Conservation (phyloP, 306 rosid genomes). For the Lagenaria siceraria region DNA sequence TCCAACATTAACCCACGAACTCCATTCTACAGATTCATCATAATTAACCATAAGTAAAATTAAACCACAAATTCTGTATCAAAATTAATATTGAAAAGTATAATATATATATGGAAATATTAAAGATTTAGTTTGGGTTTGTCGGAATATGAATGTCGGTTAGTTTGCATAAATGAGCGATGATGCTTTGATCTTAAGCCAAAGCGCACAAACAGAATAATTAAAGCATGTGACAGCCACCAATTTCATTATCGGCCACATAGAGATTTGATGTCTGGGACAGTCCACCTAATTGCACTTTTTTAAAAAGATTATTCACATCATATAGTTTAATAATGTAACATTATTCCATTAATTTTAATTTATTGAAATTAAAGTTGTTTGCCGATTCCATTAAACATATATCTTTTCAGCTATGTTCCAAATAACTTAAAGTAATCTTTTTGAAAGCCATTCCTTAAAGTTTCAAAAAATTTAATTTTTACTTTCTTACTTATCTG, state of each 20-base stretch:
- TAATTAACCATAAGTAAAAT: background rate
- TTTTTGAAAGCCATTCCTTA: background rate
- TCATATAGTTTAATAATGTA: background rate
- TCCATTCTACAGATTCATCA: conserved; percentile 42
- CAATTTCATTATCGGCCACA: background rate
- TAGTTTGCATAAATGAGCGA: background rate
- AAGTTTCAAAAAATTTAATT: background rate
- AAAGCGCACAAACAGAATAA: background rate
- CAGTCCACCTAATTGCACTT: background rate
- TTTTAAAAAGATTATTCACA: background rate
- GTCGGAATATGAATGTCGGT: background rate
- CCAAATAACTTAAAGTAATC: background rate
- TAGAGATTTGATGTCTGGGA: background rate
- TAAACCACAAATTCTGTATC: background rate
- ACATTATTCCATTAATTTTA: background rate
- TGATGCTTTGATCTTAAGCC: background rate
- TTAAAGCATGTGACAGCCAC: background rate
- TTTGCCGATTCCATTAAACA: background rate
- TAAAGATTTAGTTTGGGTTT: background rate
- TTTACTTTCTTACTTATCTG: too few species aligned
- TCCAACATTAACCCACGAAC: conserved; percentile 90
- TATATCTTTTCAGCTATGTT: background rate
- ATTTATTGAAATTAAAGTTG: background rate
- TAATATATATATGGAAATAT: background rate
- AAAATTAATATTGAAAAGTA: background rate